A percentile compares a stretch with the other conserved stretches of the same genome.
Evolutionary conservation across 2,329 filamentous ascomycete genomes (phyloP).

Genomic region (Fonsecaea nubica): DNA sequence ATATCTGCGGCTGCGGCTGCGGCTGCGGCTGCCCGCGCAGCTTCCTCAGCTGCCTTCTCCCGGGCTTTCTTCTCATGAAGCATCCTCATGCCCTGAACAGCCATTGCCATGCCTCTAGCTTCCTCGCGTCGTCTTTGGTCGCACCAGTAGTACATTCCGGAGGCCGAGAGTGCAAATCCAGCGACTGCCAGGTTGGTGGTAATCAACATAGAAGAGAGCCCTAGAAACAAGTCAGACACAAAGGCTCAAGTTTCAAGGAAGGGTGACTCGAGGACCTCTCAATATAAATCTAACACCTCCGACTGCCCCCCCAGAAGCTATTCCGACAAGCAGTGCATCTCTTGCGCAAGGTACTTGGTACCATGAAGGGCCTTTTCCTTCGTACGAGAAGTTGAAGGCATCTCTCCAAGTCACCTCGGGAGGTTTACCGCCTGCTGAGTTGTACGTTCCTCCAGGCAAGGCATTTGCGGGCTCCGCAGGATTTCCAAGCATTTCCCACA

Average conservation of each 20-base stretch:
- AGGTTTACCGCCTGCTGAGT: constrained; percentile 65
- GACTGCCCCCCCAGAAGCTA: constrained; percentile 76
- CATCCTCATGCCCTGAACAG: constrained; percentile 79
- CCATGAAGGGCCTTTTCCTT: constrained; percentile 72
- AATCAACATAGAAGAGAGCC: constrained; percentile 23
- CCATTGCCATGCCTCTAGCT: constrained; percentile 80
- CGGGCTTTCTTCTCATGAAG: constrained; percentile 71
- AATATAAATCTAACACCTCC: constrained; percentile 77
- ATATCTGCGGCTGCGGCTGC: constrained; percentile 44
- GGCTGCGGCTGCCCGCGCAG: constrained; percentile 44
- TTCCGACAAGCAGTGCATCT: constrained; percentile 81
- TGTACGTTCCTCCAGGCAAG: constrained; percentile 62
- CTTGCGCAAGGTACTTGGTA: constrained; percentile 84
- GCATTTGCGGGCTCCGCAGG: constrained; percentile 60
- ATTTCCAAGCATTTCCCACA: constrained; percentile 57
- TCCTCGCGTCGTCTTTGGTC: constrained; percentile 76
- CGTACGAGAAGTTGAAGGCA: constrained; percentile 60
- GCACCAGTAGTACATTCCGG: constrained; percentile 83
- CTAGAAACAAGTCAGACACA: constrained; percentile 22
- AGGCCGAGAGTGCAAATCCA: constrained; percentile 72
- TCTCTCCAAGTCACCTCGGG: constrained; percentile 52
- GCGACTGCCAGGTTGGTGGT: constrained; percentile 83
- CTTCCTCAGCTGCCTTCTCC: constrained; percentile 49
- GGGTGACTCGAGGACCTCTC: constrained; percentile 64
- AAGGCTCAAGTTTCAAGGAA: constrained; percentile 24